Percentiles rank a stretch among this genome's conserved stretches.
These are phyloP conservation scores for Aureoboletus auriporus DNA, from an alignment of 768 basidiomycete genomes.

Conservation along the genomic window DNA sequence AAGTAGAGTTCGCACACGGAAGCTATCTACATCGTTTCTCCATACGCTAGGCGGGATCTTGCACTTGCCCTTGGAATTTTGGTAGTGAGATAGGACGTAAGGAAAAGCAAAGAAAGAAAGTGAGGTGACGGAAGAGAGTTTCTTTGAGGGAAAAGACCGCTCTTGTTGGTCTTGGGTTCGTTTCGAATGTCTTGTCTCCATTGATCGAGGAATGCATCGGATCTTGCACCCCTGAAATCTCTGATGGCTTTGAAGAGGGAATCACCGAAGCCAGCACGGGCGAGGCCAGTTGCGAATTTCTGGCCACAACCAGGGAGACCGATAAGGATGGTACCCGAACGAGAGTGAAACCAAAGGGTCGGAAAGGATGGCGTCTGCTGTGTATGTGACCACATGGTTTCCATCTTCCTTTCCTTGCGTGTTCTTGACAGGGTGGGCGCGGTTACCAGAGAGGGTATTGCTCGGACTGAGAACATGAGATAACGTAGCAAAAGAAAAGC, in stretches of 20 bases:
- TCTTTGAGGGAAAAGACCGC: slow-evolving; percentile 62
- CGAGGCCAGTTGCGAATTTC: slow-evolving; percentile 71
- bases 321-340: slow-evolving; percentile 62
- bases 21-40: slow-evolving; percentile 69
- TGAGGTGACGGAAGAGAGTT: slow-evolving; percentile 56
- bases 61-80: slow-evolving; percentile 44
- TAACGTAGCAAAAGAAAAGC: not conserved
- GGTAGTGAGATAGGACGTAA: slow-evolving; percentile 64
- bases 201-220: slow-evolving; percentile 49
- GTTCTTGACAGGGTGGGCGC: slow-evolving; percentile 57
- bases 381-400: slow-evolving; percentile 52
- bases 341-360: slow-evolving; percentile 43
- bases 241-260: slow-evolving; percentile 57
- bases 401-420: slow-evolving; percentile 70
- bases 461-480: slow-evolving; percentile 47
- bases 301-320: slow-evolving; percentile 67
- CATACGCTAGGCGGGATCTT: slow-evolving; percentile 39
- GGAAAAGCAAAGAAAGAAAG: slow-evolving; percentile 71
- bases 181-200: slow-evolving; percentile 63
- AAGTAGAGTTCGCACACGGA: slow-evolving; percentile 82
- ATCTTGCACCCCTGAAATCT: slow-evolving; percentile 39
- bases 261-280: slow-evolving; percentile 78
- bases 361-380: slow-evolving; percentile 35
- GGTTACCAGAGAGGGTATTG: slow-evolving; percentile 69
- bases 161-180: slow-evolving; percentile 68